Evolutionary conservation across 2,329 filamentous ascomycete species (phyloP).

Genomic region (Fusarium zealandicum): DNA sequence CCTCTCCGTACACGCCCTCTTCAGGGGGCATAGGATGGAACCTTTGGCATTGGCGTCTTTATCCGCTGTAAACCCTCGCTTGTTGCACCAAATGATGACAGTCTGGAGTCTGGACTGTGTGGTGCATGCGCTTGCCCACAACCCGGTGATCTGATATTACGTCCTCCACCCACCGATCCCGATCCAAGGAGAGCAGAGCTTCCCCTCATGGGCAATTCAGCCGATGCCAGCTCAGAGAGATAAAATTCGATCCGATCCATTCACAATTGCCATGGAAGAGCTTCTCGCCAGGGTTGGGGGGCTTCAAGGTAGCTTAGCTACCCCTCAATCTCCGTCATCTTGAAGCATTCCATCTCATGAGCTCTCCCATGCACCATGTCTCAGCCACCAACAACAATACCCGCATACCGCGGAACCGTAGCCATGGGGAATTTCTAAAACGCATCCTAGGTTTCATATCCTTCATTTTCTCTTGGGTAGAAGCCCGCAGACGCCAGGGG

Average conservation of each 20-base stretch:
- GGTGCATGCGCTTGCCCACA: slow-evolving; percentile 17
- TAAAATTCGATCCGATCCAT: slow-evolving; percentile 13
- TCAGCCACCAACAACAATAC: slow-evolving; percentile 2
- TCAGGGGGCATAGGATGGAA: slow-evolving; percentile 13
- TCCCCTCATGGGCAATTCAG: slow-evolving; percentile 8
- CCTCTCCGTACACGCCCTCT: slow-evolving; percentile 20
- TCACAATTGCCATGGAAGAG: slow-evolving; percentile 4
- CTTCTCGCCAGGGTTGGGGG: not conserved
- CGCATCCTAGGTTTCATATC: not conserved
- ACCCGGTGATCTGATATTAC: slow-evolving; percentile 34
- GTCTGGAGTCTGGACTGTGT: slow-evolving; percentile 8
- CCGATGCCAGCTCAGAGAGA: slow-evolving; percentile 1
- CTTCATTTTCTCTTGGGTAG: not conserved
- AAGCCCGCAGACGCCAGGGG: slow-evolving; percentile 3
- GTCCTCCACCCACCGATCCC: slow-evolving; percentile 16
- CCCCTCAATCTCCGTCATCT: slow-evolving; percentile 21
- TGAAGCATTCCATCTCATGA: slow-evolving; percentile 8
- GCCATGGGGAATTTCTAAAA: slow-evolving; percentile 14
- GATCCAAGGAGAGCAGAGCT: slow-evolving; percentile 4
- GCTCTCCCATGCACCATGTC: not conserved
- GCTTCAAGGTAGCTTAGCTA: slow-evolving; percentile 7
- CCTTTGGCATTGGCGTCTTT: slow-evolving; percentile 18
- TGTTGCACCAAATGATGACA: slow-evolving; percentile 5
- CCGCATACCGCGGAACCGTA: not conserved
- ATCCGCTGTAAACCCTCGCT: slow-evolving; percentile 14